Evolutionary conservation across 2,329 filamentous ascomycete species (phyloP).

Genomic region (Beauveria rudraprayagi): DNA sequence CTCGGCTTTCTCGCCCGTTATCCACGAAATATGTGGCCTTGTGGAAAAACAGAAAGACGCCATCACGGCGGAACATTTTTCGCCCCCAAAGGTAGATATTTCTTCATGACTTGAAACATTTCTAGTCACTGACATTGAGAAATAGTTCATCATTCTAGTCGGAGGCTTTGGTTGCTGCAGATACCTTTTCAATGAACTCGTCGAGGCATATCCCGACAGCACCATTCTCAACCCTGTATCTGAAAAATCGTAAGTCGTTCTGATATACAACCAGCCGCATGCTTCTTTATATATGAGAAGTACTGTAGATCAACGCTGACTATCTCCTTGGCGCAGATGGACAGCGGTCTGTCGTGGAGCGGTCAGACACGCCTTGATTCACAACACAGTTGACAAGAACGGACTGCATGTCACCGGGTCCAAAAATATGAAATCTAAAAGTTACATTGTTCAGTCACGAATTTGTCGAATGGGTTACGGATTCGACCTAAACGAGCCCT

Average conservation of each 20-base stretch:
- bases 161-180: slow-evolving; percentile 30
- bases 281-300: background rate
- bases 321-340: slow-evolving; percentile 20
- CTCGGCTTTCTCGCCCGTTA: slow-evolving; percentile 17
- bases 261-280: accelerated
- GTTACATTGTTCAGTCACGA: background rate
- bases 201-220: background rate
- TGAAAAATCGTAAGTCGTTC: slow-evolving; percentile 24
- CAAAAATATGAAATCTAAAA: no score
- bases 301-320: background rate
- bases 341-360: slow-evolving; percentile 28
- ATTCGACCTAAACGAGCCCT: background rate
- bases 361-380: slow-evolving; percentile 14
- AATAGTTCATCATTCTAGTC: slow-evolving; percentile 29
- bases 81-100: no score
- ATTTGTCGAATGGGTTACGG: background rate
- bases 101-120: background rate
- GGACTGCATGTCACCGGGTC: no score
- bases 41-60: slow-evolving; percentile 18
- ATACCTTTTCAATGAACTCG: slow-evolving; percentile 21
- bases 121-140: background rate
- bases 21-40: slow-evolving; percentile 16
- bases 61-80: background rate
- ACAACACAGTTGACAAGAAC: background rate
- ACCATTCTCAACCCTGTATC: slow-evolving; percentile 24